Evolutionary conservation across 306 rosid genomes (phyloP).

Genomic region (Cucumis cinereus): DNA sequence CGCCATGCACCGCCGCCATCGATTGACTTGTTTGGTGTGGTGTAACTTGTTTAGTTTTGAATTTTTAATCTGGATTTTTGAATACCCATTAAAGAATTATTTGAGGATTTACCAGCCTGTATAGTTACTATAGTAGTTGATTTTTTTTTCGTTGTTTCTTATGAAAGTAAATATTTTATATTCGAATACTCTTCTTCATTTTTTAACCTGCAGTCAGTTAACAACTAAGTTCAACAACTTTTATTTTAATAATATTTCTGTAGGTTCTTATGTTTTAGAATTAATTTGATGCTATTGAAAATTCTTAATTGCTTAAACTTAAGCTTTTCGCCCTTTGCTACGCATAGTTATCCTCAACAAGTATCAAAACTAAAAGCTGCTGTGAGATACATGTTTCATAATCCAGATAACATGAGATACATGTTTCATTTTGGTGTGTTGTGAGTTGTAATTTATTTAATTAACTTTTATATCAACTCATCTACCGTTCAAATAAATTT

Average conservation of each 20-base stretch:
- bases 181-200: neutral
- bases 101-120: neutral
- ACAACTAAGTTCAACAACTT: neutral
- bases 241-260: neutral
- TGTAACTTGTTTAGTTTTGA: too few species aligned
- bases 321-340: neutral
- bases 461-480: too few species aligned
- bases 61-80: too few species aligned
- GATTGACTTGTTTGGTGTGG: too few species aligned
- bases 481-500: too few species aligned
- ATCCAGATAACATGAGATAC: conserved; percentile 89
- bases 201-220: neutral
- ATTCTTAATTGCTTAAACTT: neutral
- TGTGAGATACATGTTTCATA: conserved; percentile 76
- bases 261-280: neutral
- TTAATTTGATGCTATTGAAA: neutral
- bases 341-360: conserved; percentile 87
- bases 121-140: neutral
- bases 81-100: too few species aligned
- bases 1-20: too few species aligned
- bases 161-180: too few species aligned
- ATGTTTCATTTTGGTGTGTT: too few species aligned
- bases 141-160: neutral
- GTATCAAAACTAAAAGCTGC: conserved; percentile 81
- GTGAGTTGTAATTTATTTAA: too few species aligned